Evolutionary conservation across 129 eudicot species (phyloP).

Genomic region (Oenanthe sinensis): DNA sequence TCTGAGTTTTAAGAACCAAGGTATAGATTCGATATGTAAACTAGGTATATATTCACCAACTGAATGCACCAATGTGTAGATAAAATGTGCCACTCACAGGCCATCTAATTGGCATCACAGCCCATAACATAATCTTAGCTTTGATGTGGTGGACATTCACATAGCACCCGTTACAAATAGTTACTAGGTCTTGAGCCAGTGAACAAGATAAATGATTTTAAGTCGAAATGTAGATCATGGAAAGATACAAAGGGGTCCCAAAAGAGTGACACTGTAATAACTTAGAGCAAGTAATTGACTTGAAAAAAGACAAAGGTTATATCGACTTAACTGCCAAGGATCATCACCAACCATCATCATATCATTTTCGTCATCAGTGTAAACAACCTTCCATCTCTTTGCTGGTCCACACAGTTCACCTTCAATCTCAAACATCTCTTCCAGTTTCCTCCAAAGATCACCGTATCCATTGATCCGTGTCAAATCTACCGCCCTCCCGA

Average conservation of each 20-base stretch:
- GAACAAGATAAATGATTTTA: not conserved
- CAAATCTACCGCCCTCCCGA: slow-evolving; percentile 92
- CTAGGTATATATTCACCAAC: not conserved
- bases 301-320: not conserved
- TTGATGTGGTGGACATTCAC: not conserved
- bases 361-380: slow-evolving; percentile 87
- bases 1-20: not conserved
- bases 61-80: not conserved
- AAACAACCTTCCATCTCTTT: slow-evolving; percentile 87
- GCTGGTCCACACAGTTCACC: slow-evolving; percentile 67
- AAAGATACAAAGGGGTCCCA: not conserved
- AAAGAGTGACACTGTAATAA: not conserved
- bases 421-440: slow-evolving; percentile 74
- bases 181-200: not conserved
- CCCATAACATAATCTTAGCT: not conserved
- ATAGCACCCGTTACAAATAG: not conserved
- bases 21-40: not conserved
- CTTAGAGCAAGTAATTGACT: not conserved
- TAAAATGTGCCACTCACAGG: not conserved
- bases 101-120: not conserved
- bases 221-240: not conserved
- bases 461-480: slow-evolving; percentile 55
- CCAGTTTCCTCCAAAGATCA: slow-evolving; percentile 67
- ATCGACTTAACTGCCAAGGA: slow-evolving; percentile 80
- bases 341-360: slow-evolving; percentile 99